Percentiles rank a stretch among this genome's conserved stretches.
phyloP scores from a whole-genome alignment of 73 alveolate species.

The Tetrahymena malaccensis region DNA sequence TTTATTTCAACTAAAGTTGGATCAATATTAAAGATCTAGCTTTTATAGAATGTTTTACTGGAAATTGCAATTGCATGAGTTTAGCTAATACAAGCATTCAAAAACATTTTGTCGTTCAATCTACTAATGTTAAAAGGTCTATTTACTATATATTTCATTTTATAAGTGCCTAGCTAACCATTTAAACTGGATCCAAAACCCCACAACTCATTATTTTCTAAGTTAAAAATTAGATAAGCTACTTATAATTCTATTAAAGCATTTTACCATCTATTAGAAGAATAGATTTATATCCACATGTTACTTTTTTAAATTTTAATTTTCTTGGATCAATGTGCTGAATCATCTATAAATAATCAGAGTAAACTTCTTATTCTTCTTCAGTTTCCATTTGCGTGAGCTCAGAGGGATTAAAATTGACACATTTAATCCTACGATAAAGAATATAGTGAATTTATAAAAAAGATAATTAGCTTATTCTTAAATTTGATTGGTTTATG shows the following conservation, averaged over 20 bases:
- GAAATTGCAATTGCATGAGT: neutral
- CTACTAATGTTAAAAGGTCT: neutral
- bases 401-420: neutral
- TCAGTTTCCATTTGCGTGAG: neutral
- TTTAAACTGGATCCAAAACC: neutral
- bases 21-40: no score
- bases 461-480: no score
- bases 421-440: neutral
- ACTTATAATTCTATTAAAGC: neutral
- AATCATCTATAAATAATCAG: neutral
- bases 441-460: neutral
- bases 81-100: neutral
- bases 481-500: no score
- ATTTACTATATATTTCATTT: neutral
- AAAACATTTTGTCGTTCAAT: neutral
- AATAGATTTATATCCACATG: neutral
- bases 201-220: neutral
- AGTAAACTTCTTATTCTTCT: neutral
- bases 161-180: neutral
- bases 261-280: neutral
- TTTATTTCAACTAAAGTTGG: no score
- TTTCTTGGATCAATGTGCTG: neutral
- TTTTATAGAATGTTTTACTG: neutral
- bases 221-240: neutral
- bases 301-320: neutral